Base-by-base conservation (phyloP, 305 asterid genomes). In the Petunia hybrid region DNA sequence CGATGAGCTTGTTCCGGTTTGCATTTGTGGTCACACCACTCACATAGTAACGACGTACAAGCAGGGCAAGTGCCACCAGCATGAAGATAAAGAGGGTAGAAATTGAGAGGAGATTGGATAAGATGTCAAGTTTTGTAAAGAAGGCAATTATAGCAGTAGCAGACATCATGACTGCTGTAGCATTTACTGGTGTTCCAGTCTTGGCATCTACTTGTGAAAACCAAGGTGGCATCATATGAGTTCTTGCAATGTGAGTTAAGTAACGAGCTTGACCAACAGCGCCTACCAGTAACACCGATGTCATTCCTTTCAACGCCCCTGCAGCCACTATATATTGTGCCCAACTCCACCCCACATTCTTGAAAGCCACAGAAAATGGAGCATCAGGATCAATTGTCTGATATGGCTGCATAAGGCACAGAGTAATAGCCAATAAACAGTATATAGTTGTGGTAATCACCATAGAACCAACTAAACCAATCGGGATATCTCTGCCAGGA, bases 161-260 rank as follows among this genome's bases (percentile, higher is more conserved):
- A 0, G 63, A 40, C 5, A 90, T 90, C 96, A 92, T 91, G 3
- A 67, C 83, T 0, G 89, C 51, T 4, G 97, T 94, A 43, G 97
- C 98, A 39, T 85, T 89, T 13, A 89, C 71, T 0, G 98, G 98
- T 0, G 98, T 94, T 14, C 94, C 93, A 0, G 98, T 94, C 79
- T 79, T 90, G 35, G 81, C 77, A 38, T 91, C 84, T 0, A 94
- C 97, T 39, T 84, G 82, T 8, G 96, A 93, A 5, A 94, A 87
- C 97, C 92, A 89, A 0, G 97, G 97, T 22, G 97, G 98, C 93
- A 91, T 85, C 98, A 94, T 94, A 43, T 94, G 97, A 2, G 98
- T 90, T 0, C 98, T 90, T 0, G 97, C 91, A 10, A 94, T 92
- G 87, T 94, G 98, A 48, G 96, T 94, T 2, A 94, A 87, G 63